A percentile compares a stretch with the other conserved stretches of the same genome.
phyloP scores from a whole-genome alignment of 75 land plant genomes.

The Ceratopteris richardii region DNA sequence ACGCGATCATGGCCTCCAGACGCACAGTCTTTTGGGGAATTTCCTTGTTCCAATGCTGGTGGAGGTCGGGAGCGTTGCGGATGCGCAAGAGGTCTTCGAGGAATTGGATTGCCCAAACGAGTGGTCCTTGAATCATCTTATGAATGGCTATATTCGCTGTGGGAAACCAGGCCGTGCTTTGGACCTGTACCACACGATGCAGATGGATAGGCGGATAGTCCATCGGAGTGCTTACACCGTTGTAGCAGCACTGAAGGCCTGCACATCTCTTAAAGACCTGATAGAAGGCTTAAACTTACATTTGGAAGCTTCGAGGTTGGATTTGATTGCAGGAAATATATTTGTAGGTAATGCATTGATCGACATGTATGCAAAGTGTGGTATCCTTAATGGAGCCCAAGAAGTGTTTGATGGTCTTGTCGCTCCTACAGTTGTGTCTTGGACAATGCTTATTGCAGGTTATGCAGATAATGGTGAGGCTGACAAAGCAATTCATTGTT shows the following conservation, averaged over 20 bases:
- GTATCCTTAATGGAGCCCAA: slow-evolving; percentile 5
- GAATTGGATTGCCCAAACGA: background rate
- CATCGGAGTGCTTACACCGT: background rate
- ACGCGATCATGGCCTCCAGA: background rate
- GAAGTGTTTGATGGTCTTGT: slow-evolving; percentile 12
- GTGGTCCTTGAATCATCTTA: slow-evolving; percentile 2
- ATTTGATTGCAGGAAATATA: slow-evolving; percentile 1
- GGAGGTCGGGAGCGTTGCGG: background rate
- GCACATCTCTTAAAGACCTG: background rate
- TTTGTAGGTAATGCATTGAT: slow-evolving; percentile 11
- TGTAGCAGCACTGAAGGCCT: slow-evolving; percentile 7
- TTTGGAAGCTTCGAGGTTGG: slow-evolving; percentile 2
- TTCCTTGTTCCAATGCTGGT: slow-evolving; percentile 5
- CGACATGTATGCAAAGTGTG: slow-evolving; percentile 27
- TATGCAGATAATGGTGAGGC: slow-evolving; percentile 20
- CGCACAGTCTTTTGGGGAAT: slow-evolving; percentile 1
- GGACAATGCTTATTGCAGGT: slow-evolving; percentile 20
- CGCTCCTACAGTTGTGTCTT: slow-evolving; percentile 8
- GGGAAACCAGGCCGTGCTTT: background rate
- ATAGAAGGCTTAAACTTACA: slow-evolving; percentile 1
- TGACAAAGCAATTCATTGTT: slow-evolving; percentile 8
- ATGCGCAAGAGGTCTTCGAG: slow-evolving; percentile 1
- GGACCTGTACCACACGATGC: background rate
- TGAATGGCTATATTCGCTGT: slow-evolving; percentile 1
- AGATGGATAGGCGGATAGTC: background rate